Evolutionary conservation across 73 alveolate genomes (phyloP).

Genomic region (Loxodes magnus): DNA sequence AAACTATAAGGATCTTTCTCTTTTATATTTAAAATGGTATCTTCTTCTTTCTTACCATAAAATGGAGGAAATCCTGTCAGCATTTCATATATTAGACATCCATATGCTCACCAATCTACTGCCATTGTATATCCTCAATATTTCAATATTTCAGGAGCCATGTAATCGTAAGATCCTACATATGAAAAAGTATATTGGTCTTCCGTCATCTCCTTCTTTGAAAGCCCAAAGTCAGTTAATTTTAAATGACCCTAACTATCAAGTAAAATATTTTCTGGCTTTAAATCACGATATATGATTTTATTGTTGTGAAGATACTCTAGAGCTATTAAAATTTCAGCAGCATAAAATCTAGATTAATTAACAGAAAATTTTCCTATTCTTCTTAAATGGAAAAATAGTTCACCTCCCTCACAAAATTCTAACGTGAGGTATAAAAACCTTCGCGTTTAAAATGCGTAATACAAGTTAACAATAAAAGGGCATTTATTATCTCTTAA

Average conservation of each 20-base stretch:
- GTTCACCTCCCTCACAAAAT: slow-evolving; percentile 73
- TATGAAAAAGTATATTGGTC: no score
- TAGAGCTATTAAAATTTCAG: slow-evolving; percentile 65
- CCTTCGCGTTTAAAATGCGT: slow-evolving; percentile 64
- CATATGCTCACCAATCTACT: no score
- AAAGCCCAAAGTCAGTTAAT: slow-evolving; percentile 76
- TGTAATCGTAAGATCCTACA: no score
- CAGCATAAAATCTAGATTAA: slow-evolving; percentile 51
- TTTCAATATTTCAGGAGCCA: no score
- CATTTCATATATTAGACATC: no score
- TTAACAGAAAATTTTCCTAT: slow-evolving; percentile 61
- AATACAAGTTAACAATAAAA: slow-evolving; percentile 57
- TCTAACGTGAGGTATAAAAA: slow-evolving; percentile 65
- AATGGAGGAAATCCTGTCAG: no score
- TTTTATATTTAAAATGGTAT: no score
- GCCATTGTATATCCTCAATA: no score
- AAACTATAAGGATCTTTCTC: no score
- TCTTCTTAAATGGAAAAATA: slow-evolving; percentile 61
- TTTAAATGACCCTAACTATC: slow-evolving; percentile 71
- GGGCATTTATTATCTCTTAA: slow-evolving; percentile 50
- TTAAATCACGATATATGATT: slow-evolving; percentile 72
- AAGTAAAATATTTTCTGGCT: slow-evolving; percentile 81
- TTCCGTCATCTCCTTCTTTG: no score
- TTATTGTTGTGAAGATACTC: slow-evolving; percentile 62
- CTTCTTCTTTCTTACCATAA: no score